Evolutionary conservation across 192 early-diverging fungal species (phyloP).

Genomic region (Mortierella claussenii): DNA sequence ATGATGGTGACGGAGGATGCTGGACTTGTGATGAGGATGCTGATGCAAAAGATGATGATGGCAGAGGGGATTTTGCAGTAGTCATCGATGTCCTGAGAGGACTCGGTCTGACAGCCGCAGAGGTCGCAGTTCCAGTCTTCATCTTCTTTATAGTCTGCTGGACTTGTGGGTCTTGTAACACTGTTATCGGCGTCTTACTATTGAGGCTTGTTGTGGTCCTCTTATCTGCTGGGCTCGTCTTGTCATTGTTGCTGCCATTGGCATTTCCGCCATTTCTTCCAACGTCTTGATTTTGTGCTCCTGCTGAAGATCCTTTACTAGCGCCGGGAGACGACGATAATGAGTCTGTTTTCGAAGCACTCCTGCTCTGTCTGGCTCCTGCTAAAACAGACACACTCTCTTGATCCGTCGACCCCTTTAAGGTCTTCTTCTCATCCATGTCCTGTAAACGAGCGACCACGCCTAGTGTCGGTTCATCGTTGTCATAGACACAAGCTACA

Average conservation of each 20-base stretch:
- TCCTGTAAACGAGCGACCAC: neutral
- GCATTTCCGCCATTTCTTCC: too few relatives aligned
- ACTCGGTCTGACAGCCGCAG: slow-evolving; percentile 9
- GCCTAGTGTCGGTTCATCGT: slow-evolving; percentile 29
- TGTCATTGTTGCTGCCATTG: neutral
- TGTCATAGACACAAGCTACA: slow-evolving; percentile 40
- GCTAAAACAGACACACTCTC: too few relatives aligned
- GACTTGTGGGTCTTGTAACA: neutral
- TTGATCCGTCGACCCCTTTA: too few relatives aligned
- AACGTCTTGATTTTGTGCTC: too few relatives aligned
- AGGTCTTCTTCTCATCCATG: too few relatives aligned
- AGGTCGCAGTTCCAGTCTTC: slow-evolving; percentile 5
- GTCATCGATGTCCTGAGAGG: slow-evolving; percentile 10
- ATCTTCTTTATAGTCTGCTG: slow-evolving; percentile 12
- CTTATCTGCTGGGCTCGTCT: neutral
- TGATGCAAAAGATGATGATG: neutral
- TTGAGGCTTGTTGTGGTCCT: too few relatives aligned
- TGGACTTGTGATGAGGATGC: too few relatives aligned
- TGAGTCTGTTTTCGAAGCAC: too few relatives aligned
- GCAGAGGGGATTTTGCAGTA: neutral
- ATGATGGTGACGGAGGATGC: neutral
- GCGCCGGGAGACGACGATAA: too few relatives aligned
- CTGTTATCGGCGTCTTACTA: neutral
- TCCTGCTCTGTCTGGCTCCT: too few relatives aligned
- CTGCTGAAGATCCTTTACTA: too few relatives aligned